Conservation (phyloP, 257 asterid species). For the Solanum paucissectum region DNA sequence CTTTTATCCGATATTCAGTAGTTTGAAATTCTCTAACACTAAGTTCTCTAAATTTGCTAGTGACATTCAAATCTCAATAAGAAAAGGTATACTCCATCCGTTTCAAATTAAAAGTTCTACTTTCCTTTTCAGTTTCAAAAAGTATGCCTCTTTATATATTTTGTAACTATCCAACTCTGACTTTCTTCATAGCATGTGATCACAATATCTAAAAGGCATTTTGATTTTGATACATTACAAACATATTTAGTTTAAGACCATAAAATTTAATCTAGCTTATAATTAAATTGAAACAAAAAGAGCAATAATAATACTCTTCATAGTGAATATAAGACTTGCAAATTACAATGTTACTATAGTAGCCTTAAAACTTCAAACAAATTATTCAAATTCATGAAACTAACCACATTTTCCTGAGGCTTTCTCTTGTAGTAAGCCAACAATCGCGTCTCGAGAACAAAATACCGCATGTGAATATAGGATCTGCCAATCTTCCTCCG, state of each 20-base stretch:
- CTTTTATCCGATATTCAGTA: not conserved
- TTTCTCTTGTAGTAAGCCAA: slow-evolving; percentile 86
- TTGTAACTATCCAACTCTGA: not conserved
- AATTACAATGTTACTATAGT: not conserved
- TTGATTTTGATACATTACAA: not conserved
- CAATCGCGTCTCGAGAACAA: slow-evolving; percentile 67
- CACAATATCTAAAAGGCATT: not conserved
- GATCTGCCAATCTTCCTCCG: slow-evolving; percentile 86
- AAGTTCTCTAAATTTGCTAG: not conserved
- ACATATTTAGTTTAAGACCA: not conserved
- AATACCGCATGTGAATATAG: slow-evolving; percentile 79
- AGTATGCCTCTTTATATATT: not conserved
- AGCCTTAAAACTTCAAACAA: not conserved
- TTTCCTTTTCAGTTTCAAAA: not conserved
- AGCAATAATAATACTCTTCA: not conserved
- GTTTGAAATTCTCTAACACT: not conserved
- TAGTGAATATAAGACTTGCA: not conserved
- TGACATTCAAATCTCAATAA: not conserved
- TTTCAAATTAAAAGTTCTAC: not conserved
- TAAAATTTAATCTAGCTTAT: not conserved
- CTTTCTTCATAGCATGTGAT: not conserved
- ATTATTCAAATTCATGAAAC: not conserved
- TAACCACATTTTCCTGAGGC: slow-evolving; percentile 81
- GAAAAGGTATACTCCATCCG: not conserved
- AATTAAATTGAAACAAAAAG: not conserved